phyloP scores from a whole-genome alignment of 1,139 yeast genomes.

The Diutina siamensis region DNA sequence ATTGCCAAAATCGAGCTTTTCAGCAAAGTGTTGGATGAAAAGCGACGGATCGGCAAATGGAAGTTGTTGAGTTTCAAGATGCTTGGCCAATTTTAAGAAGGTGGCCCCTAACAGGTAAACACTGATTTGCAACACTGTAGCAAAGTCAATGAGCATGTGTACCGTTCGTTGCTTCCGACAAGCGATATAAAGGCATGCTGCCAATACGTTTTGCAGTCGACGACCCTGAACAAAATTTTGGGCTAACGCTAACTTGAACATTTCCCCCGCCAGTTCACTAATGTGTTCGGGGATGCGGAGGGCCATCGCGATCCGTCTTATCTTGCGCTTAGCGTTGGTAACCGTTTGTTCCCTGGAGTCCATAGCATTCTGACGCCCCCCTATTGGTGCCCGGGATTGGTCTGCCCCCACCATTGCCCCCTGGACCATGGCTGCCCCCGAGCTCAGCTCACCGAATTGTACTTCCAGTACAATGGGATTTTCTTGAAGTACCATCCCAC shows the following conservation, averaged over 20 bases:
- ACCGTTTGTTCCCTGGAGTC: slow-evolving; percentile 85
- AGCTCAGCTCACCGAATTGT: slow-evolving; percentile 81
- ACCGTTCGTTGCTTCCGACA: slow-evolving; percentile 86
- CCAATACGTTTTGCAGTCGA: slow-evolving; percentile 85
- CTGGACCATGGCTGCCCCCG: slow-evolving; percentile 93
- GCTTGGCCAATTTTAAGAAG: slow-evolving; percentile 78
- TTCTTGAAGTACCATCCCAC: slow-evolving; percentile 86
- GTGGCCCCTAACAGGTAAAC: slow-evolving; percentile 96
- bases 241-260: slow-evolving; percentile 79
- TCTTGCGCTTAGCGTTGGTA: slow-evolving; percentile 67
- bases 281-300: slow-evolving; percentile 74
- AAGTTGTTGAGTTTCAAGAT: slow-evolving; percentile 58
- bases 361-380: slow-evolving; percentile 51
- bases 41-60: slow-evolving; percentile 92
- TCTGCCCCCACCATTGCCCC: slow-evolving; percentile 90
- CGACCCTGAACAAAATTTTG: slow-evolving; percentile 93
- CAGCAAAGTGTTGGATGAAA: slow-evolving; percentile 89
- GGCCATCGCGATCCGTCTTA: slow-evolving; percentile 69
- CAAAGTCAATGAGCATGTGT: slow-evolving; percentile 92
- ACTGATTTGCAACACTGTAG: slow-evolving; percentile 78
- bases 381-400: slow-evolving; percentile 64
- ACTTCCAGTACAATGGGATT: slow-evolving; percentile 93
- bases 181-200: slow-evolving; percentile 89
- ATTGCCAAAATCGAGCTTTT: slow-evolving; percentile 66
- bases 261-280: slow-evolving; percentile 75